Evolutionary conservation across 257 asterid genomes (phyloP).

Genomic region (Paulownia fortunei): DNA sequence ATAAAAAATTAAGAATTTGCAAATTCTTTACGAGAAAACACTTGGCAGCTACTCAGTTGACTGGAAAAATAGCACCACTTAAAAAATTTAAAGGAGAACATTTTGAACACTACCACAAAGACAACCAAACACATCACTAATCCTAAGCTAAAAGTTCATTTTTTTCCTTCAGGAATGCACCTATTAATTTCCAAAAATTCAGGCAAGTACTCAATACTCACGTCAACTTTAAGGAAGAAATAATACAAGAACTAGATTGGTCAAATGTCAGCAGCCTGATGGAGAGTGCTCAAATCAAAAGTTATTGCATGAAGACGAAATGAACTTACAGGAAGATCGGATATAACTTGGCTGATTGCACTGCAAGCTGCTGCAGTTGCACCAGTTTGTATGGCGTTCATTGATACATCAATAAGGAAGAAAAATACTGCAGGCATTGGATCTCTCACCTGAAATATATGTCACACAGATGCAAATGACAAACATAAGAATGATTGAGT

Average conservation of each 20-base stretch:
- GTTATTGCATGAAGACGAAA: constrained; percentile 8
- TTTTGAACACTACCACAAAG: background rate
- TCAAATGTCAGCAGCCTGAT: constrained; percentile 15
- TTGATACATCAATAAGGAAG: constrained; percentile 93
- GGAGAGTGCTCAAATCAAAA: constrained; percentile 16
- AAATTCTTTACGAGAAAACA: background rate
- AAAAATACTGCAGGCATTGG: constrained; percentile 97
- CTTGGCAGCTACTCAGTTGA: background rate
- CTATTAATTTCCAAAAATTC: constrained; percentile 10
- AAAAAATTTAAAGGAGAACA: background rate
- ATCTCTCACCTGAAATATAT: constrained; percentile 74
- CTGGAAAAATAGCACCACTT: background rate
- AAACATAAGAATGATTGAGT: constrained; percentile 1
- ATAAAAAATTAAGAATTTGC: background rate
- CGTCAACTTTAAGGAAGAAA: background rate
- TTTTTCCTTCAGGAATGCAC: background rate
- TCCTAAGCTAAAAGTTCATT: background rate
- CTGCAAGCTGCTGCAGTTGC: constrained; percentile 99
- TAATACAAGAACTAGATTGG: background rate
- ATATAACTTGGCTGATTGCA: constrained; percentile 91
- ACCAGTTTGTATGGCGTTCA: constrained; percentile 92
- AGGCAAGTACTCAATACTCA: background rate
- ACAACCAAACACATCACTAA: background rate
- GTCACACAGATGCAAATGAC: constrained; percentile 19
- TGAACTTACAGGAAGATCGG: constrained; percentile 92